Conservation (phyloP, 495 filamentous ascomycete species). For the Tuber brumale region DNA sequence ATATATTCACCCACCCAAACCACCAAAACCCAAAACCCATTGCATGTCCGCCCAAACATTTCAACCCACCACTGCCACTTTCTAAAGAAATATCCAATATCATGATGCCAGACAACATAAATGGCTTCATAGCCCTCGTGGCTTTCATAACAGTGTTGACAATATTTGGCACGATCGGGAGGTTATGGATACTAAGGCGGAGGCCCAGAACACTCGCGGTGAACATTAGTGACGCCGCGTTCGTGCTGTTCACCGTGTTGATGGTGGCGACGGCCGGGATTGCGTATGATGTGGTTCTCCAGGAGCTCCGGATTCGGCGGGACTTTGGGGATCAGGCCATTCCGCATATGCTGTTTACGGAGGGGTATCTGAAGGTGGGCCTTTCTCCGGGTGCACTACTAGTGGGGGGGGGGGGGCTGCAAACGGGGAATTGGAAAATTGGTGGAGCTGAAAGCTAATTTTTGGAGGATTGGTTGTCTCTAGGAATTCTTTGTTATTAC, state of each 20-base stretch:
- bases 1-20: not conserved
- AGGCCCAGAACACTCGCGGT: slow-evolving; percentile 26
- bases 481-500: slow-evolving; percentile 21
- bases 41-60: slow-evolving; percentile 1
- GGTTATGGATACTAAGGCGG: slow-evolving; percentile 26
- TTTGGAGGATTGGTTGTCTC: not conserved
- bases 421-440: not conserved
- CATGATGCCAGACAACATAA: slow-evolving; percentile 11
- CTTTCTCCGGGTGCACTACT: not conserved
- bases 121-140: slow-evolving; percentile 27
- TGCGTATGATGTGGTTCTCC: slow-evolving; percentile 21
- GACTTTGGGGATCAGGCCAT: slow-evolving; percentile 14
- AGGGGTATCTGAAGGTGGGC: slow-evolving; percentile 28
- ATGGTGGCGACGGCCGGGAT: slow-evolving; percentile 18
- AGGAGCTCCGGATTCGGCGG: slow-evolving; percentile 15
- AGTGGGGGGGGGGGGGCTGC: not conserved
- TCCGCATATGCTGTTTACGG: slow-evolving; percentile 12
- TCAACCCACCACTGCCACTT: not conserved
- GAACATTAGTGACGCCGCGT: slow-evolving; percentile 25
- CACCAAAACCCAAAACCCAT: not conserved
- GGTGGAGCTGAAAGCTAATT: not conserved
- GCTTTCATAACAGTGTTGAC: slow-evolving; percentile 11
- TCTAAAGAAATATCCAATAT: not conserved
- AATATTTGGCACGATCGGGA: slow-evolving; percentile 25
- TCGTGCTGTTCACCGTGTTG: slow-evolving; percentile 15